Evolutionary conservation across 352 stramenopile genomes (phyloP), one percentile per base, ranked within the genome.

Genomic region (Hyaloperonospora brassicae): DNA sequence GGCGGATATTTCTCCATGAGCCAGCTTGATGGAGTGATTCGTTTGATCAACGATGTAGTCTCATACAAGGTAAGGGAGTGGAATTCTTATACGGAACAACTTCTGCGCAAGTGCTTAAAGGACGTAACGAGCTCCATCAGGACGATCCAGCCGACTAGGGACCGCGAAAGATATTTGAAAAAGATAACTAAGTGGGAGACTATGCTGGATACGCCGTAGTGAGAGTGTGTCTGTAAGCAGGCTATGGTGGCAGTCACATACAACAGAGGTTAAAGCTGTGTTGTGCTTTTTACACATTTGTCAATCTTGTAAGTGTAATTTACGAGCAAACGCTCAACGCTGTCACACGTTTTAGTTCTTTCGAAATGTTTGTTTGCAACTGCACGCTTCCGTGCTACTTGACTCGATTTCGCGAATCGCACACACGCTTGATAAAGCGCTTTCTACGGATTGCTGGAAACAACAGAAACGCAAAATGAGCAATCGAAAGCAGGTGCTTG

Each of bases 1-100:
- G 55, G 63, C 35, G 65, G 65, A 0, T 61, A 63, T 54, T 73
- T 73, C 27, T 59, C 61, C 23, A 14, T 70, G 5, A 47, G 62
- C 45, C 65, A 73, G 51, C 5, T 73, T 0, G 58, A 70, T 45
- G 62, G 66, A 27, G 23, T 49, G 39, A 42, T 68, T 0, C 57
- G 66, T 27, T 23, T 0, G 8, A 9, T 68, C 23, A 50, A 43
- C 17, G 31, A 39, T 0, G 38, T 72, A 1, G 25, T 63, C 11
- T 47, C 44, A 2, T 69, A 58, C 45, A n/a, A 35, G 6, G 57
- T 46, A 13, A 62, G 46, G 40, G 43, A 60, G 5, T 68, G 54
- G 55, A 50, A 62, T 35, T 40, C 52, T 2, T 30, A 47, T 24
- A 8, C 40, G n/a, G 58, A 68, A 13, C 13, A 43, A 39, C 41